Evolutionary conservation across 139 green algal genomes (phyloP), one percentile per base, ranked within the genome.

Genomic region (Chlorella sorokiniana): DNA sequence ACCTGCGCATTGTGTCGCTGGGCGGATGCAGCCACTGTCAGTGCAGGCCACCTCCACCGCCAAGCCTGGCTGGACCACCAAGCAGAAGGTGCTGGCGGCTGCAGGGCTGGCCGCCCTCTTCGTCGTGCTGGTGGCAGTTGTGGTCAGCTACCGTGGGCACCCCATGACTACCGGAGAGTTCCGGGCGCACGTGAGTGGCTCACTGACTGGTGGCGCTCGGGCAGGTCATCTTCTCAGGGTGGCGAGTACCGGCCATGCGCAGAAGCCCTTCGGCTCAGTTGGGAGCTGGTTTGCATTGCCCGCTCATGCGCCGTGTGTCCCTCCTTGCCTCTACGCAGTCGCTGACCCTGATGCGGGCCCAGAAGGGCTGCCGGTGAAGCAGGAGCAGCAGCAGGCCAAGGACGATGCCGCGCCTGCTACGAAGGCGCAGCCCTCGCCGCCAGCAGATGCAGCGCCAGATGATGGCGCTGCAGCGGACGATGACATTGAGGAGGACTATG

Each of bases 11-110:
- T 8, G 5, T 16, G 14, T n/a, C n/a, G n/a, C n/a, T n/a, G n/a
- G n/a, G n/a, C 42, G 40, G 33, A 16, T 35, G 78, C 78, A 84
- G 78, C 82, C 82, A 9, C 75, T 86, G 45, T 86, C 82, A 25
- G 82, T 86, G 27, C 73, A 86, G 48, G 48, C 61, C 8, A 4
- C 40, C 35, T 22, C 38, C 31, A 41, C 35, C 27, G 9, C 59
- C 41, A 44, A 1, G 16, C 41, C 40, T 29, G 22, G 10, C 4
- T 79, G 73, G 75, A 40, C 14, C 27, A 74, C 31, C 68, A 82
- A 77, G 52, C 68, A 83, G 23, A 79, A 82, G 64, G 20, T 67
- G 25, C 37, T 79, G 33, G 22, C 69, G 42, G 23, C 61, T 0
- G 75, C 62, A 14, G 76, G 62, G 1, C 64, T 83, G 56, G 7